phyloP scores from a whole-genome alignment of 345 rosid genomes.

The Gossypioides kirkii region DNA sequence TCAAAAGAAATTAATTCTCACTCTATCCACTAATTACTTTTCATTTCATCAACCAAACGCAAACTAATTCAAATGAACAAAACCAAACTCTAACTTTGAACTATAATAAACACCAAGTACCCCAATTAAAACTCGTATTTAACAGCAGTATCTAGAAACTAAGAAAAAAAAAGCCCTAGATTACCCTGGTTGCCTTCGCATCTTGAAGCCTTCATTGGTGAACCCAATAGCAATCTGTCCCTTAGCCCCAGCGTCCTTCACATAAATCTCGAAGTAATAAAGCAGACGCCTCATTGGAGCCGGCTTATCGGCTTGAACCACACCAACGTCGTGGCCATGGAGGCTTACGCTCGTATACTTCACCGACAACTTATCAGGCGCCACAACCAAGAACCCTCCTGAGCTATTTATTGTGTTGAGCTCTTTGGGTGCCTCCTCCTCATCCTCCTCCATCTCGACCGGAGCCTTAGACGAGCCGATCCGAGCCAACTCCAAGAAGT shows the following conservation, averaged over 20 bases:
- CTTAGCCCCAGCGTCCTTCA: slow-evolving; percentile 65
- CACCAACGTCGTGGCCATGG: slow-evolving; percentile 89
- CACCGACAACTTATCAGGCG: slow-evolving; percentile 73
- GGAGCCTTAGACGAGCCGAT: slow-evolving; percentile 20
- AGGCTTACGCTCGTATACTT: slow-evolving; percentile 56
- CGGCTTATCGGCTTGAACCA: slow-evolving; percentile 73
- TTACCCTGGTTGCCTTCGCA: slow-evolving; percentile 95
- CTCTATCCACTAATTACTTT: not conserved
- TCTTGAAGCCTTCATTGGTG: slow-evolving; percentile 66
- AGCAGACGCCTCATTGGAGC: slow-evolving; percentile 67
- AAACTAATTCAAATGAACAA: not conserved
- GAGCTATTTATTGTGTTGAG: slow-evolving; percentile 84
- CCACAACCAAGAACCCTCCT: slow-evolving; percentile 73
- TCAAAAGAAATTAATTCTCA: not conserved
- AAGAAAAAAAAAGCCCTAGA: not conserved
- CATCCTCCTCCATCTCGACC: slow-evolving; percentile 39
- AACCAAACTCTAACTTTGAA: no score
- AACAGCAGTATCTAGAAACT: no score
- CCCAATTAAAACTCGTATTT: no score
- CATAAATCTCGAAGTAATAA: slow-evolving; percentile 91
- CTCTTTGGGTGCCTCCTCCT: slow-evolving; percentile 78
- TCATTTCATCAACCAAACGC: slow-evolving; percentile 12
- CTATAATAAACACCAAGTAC: no score
- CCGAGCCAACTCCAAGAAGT: slow-evolving; percentile 48
- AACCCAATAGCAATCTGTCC: slow-evolving; percentile 86